These are phyloP conservation scores for Psilocybe azurescens DNA, from an alignment of 768 basidiomycete genomes.

Conservation along the genomic window DNA sequence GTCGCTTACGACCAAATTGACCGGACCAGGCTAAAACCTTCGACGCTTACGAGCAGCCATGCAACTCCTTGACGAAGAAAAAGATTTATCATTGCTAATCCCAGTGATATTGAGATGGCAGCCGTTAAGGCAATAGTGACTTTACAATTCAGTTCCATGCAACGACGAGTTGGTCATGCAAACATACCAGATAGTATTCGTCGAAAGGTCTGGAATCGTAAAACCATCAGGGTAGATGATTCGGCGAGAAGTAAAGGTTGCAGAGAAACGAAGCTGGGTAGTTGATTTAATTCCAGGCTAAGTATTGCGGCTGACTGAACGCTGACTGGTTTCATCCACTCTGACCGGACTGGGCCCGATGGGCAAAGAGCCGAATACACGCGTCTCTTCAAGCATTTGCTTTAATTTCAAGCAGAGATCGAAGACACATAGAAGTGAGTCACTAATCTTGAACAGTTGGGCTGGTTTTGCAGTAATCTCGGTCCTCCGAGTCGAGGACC, in stretches of 20 bases:
- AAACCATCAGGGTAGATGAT: not conserved
- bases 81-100: slow-evolving; percentile 36
- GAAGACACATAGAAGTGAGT: too few relatives aligned
- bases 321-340: not conserved
- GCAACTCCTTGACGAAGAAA: slow-evolving; percentile 40
- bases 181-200: slow-evolving; percentile 32
- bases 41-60: slow-evolving; percentile 46
- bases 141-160: slow-evolving; percentile 7
- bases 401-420: not conserved
- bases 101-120: slow-evolving; percentile 37
- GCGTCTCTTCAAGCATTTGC: not conserved
- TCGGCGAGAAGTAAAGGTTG: not conserved
- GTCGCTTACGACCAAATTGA: slow-evolving; percentile 42
- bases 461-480: too few relatives aligned
- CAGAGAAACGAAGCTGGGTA: not conserved
- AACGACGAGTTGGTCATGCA: not conserved
- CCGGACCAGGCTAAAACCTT: slow-evolving; percentile 33
- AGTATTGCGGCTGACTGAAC: slow-evolving; percentile 4
- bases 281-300: not conserved
- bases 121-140: slow-evolving; percentile 44
- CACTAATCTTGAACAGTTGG: too few relatives aligned
- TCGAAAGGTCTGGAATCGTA: slow-evolving; percentile 49
- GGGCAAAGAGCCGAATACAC: not conserved
- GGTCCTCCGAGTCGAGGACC: not conserved
- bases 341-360: not conserved